Base-by-base conservation (phyloP, 768 basidiomycete species). In the Polyporus arcularius region DNA sequence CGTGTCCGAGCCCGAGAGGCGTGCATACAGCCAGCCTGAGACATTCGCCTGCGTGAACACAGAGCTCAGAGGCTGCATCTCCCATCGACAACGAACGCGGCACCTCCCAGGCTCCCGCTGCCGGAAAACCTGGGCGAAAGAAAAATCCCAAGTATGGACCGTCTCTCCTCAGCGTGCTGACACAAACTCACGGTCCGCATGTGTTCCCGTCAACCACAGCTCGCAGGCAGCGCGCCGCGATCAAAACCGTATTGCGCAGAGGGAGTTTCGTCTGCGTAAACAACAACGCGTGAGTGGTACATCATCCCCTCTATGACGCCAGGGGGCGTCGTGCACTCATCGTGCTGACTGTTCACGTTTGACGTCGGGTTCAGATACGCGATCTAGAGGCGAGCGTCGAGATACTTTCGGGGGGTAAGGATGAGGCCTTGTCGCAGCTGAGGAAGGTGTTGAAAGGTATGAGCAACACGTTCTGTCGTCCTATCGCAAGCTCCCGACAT, bases 381-480 rank as follows among this genome's bases (percentile, higher is more conserved):
- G 95, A 97, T 75, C 85, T 97, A 40, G 95, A 97, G 76, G 94
- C 94, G 18, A 85, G 92, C 47, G 93, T 97, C n/a, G 94, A 96
- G 74, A 87, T 97, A 8, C 82, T 97, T 16, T 96, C 94, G 5
- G 94, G 92, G 18, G 92, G 91, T 43, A 88, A 94, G 68, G 95
- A 95, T 80, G 92, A 96, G 74, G 87, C 92, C 6, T 77, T 93
- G 56, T 85, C 83, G 31, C 90, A 95, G 72, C 83, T 95, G 82
- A 81, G 89, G 60, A 87, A 89, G 65, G 87, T 96, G 51, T 75
- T 95, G 46, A 91, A 85, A 77, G 90, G 90, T 86, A 63, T 53
- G 52, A 46, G 48, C 55, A 47, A 47, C 53, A 51, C 54, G 42
- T 57, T 46, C 18, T 48, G 35, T 43, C 21, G 18, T 52, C 12